phyloP scores from a whole-genome alignment of 129 eudicot genomes.

The Pittosporum tobira region DNA sequence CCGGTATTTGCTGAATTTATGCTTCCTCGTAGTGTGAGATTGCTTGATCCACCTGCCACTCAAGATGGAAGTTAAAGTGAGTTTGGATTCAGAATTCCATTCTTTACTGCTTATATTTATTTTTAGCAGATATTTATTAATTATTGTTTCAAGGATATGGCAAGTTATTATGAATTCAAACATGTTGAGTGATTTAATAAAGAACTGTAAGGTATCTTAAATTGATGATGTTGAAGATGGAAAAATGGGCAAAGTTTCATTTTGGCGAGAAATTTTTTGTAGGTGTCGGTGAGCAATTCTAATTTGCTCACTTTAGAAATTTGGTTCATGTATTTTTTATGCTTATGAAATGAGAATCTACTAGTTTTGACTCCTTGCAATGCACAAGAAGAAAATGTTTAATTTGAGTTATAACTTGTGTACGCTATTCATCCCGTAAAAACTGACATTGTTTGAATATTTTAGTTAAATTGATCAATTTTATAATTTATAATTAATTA shows the following conservation, averaged over 20 bases:
- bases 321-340: too few relatives aligned
- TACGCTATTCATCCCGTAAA: too few relatives aligned
- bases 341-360: too few relatives aligned
- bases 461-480: too few relatives aligned
- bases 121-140: constrained; percentile 1
- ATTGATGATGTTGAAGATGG: neutral
- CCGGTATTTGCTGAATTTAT: constrained; percentile 83
- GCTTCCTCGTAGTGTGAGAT: constrained; percentile 86
- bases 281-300: neutral
- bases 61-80: constrained; percentile 28
- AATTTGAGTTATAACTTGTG: too few relatives aligned
- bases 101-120: neutral
- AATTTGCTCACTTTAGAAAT: neutral
- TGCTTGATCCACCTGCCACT: constrained; percentile 58
- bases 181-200: constrained; percentile 1
- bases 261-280: neutral
- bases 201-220: neutral
- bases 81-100: neutral
- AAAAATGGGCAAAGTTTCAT: neutral
- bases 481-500: too few relatives aligned
- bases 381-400: too few relatives aligned
- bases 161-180: neutral
- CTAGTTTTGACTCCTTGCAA: too few relatives aligned
- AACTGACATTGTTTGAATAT: too few relatives aligned
- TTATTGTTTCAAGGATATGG: neutral